Conservation (phyloP, 2,329 filamentous ascomycete genomes). For the Knufia fluminis region DNA sequence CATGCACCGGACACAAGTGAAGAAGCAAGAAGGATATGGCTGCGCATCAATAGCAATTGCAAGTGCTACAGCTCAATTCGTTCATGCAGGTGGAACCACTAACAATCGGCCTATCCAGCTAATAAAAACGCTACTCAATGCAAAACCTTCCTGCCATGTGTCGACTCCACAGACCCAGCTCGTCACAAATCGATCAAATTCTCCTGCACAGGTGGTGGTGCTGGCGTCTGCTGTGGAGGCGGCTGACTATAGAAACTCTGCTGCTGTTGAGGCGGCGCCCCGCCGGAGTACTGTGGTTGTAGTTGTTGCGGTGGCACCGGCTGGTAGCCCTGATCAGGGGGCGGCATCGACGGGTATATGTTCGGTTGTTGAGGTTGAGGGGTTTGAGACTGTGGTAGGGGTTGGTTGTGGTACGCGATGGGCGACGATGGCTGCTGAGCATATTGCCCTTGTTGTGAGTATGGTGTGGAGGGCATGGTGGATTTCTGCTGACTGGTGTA, state of each 20-base stretch:
- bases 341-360: constrained; percentile 17
- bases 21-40: too few species aligned
- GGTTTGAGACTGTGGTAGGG: constrained; percentile 13
- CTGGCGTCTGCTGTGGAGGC: constrained; percentile 21
- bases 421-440: constrained; percentile 16
- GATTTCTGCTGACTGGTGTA: constrained; percentile 7
- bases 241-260: constrained; percentile 28
- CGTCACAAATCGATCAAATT: constrained; percentile 68
- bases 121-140: too few species aligned
- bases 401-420: constrained; percentile 17
- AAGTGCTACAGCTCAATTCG: too few species aligned
- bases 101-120: too few species aligned
- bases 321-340: constrained; percentile 13
- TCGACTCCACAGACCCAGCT: too few species aligned
- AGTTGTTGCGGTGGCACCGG: constrained; percentile 11
- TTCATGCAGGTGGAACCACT: too few species aligned
- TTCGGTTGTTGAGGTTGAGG: constrained; percentile 14
- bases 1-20: too few species aligned
- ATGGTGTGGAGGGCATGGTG: neutral
- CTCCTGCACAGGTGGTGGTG: constrained; percentile 56
- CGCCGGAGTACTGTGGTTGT: constrained; percentile 10
- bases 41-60: too few species aligned
- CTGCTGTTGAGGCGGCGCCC: constrained; percentile 33
- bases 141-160: too few species aligned
- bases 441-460: constrained; percentile 10